Evolutionary conservation across 768 basidiomycete genomes (phyloP).

Genomic region (Termitomyces sp.): DNA sequence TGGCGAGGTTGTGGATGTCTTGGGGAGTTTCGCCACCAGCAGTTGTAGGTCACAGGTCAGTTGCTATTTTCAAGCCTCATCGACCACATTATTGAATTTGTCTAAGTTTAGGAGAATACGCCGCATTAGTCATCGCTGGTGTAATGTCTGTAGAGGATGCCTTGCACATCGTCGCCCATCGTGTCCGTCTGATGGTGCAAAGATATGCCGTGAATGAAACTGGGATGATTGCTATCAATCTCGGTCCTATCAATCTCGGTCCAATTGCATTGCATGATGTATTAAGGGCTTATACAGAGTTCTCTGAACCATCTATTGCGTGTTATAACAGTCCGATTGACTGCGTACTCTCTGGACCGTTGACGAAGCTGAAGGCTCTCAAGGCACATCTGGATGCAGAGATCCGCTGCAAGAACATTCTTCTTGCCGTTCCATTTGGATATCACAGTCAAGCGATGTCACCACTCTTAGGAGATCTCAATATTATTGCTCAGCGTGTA

Average conservation of each 20-base stretch:
- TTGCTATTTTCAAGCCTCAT: conserved; percentile 4
- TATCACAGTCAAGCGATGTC: conserved; percentile 69
- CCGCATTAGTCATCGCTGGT: conserved; percentile 61
- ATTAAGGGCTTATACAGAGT: conserved; percentile 30
- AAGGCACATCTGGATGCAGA: conserved; percentile 35
- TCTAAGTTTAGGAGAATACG: conserved; percentile 71
- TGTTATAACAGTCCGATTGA: conserved; percentile 62
- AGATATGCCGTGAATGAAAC: conserved; percentile 42
- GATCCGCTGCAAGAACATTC: conserved; percentile 34
- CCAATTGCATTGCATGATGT: conserved; percentile 30
- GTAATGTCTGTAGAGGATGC: conserved; percentile 57
- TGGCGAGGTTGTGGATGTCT: conserved; percentile 61
- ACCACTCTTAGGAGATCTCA: too few relatives aligned
- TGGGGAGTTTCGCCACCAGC: conserved; percentile 65
- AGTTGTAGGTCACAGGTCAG: conserved; percentile 72
- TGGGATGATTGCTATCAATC: conserved; percentile 66
- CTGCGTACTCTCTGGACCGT: conserved; percentile 58
- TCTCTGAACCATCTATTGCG: conserved; percentile 43
- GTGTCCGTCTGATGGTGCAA: conserved; percentile 54
- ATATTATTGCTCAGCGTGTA: too few relatives aligned
- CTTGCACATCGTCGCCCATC: conserved; percentile 51
- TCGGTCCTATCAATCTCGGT: too few relatives aligned
- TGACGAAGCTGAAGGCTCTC: conserved; percentile 40
- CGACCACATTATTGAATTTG: conserved; percentile 5
- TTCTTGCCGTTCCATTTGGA: conserved; percentile 56